phyloP scores from a whole-genome alignment of 2,329 filamentous ascomycete genomes.

The Trichoderma afroharzianum region DNA sequence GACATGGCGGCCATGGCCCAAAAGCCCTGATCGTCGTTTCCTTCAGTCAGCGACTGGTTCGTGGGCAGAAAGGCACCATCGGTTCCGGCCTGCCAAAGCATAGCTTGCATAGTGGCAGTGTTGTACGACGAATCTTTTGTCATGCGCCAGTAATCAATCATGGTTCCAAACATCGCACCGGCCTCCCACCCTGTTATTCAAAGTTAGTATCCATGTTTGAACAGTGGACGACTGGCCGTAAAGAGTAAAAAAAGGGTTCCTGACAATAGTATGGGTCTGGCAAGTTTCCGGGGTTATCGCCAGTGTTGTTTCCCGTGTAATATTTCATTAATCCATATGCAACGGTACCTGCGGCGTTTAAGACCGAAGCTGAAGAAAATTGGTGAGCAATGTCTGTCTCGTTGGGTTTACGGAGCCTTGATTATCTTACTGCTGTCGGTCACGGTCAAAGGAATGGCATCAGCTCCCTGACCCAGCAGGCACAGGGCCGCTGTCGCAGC shows the following conservation, averaged over 20 bases:
- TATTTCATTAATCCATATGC: constrained; percentile 47
- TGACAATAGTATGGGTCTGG: constrained; percentile 63
- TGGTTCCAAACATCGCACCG: constrained; percentile 65
- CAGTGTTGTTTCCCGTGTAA: constrained; percentile 57
- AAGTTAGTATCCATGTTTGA: constrained; percentile 18
- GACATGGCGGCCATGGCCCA: constrained; percentile 81
- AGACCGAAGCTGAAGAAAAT: constrained; percentile 45
- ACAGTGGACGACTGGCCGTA: constrained; percentile 27
- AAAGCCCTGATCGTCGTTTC: constrained; percentile 77
- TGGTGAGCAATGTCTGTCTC: background rate
- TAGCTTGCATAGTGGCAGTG: constrained; percentile 52
- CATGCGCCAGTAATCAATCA: constrained; percentile 70
- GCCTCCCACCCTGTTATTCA: constrained; percentile 60
- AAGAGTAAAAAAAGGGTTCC: constrained; percentile 22
- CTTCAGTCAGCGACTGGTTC: constrained; percentile 59
- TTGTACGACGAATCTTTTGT: constrained; percentile 67
- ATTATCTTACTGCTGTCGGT: constrained; percentile 7
- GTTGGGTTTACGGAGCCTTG: background rate
- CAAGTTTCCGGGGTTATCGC: constrained; percentile 55
- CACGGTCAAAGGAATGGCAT: background rate
- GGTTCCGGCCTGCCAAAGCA: constrained; percentile 59
- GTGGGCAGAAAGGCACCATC: constrained; percentile 61
- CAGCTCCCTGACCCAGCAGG: constrained; percentile 14
- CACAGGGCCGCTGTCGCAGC: constrained; percentile 10
- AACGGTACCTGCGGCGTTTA: constrained; percentile 44